These are phyloP conservation scores for Mortierella sp. DNA, from an alignment of 371 early-diverging fungal species.

Conservation along the genomic window DNA sequence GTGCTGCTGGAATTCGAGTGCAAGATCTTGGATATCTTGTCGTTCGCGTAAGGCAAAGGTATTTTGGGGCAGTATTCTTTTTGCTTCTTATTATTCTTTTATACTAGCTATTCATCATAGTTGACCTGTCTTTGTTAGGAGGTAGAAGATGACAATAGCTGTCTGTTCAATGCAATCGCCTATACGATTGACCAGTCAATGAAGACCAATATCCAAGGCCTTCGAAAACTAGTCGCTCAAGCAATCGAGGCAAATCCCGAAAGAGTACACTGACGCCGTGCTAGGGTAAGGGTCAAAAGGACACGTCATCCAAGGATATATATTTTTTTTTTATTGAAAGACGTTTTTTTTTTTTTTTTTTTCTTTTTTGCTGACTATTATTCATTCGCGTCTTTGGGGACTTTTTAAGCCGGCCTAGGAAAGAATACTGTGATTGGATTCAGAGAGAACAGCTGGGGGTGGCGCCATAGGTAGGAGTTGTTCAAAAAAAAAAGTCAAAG, in stretches of 20 bases:
- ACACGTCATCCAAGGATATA: background rate
- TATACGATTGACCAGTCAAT: slow-evolving; percentile 42
- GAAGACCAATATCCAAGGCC: slow-evolving; percentile 35
- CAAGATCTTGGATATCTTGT: slow-evolving; percentile 45
- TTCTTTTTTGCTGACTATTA: background rate
- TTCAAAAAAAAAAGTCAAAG: background rate
- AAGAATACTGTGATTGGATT: slow-evolving; percentile 63
- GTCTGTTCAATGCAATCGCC: slow-evolving; percentile 48
- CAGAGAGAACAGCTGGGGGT: slow-evolving; percentile 65
- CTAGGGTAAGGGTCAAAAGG: slow-evolving; percentile 27
- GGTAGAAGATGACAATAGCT: slow-evolving; percentile 51
- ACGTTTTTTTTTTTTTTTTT: background rate
- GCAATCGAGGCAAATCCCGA: slow-evolving; percentile 41
- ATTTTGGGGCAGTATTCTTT: background rate
- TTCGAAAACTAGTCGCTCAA: slow-evolving; percentile 41
- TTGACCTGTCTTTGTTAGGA: slow-evolving; percentile 17
- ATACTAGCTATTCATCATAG: background rate
- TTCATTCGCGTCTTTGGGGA: background rate
- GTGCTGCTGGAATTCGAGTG: slow-evolving; percentile 26
- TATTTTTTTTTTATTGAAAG: background rate
- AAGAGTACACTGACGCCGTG: slow-evolving; percentile 33
- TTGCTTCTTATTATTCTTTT: background rate
- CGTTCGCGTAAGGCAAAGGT: slow-evolving; percentile 24
- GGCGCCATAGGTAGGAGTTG: slow-evolving; percentile 66
- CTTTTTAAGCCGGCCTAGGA: slow-evolving; percentile 34